Base-by-base conservation (phyloP, 495 filamentous ascomycete genomes). In the Sordaria brevicollis region DNA sequence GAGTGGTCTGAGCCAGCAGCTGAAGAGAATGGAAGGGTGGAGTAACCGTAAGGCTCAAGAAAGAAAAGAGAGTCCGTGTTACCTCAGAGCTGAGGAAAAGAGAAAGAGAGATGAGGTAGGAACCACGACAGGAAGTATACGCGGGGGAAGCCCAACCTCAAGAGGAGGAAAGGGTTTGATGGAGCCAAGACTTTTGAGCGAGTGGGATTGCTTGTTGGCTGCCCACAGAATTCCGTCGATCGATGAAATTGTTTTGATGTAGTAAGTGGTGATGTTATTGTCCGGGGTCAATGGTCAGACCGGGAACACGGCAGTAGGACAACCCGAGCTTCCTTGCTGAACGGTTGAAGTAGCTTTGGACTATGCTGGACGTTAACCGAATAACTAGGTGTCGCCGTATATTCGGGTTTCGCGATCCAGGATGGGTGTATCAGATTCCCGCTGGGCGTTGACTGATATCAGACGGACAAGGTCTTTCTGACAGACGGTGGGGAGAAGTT, bases 1-100 rank as follows among this genome's bases (percentile, higher is more conserved):
- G 81, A 85, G 80, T 75, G 82, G 80, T 85, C 85, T 87, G 85
- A 87, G 79, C 85, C 85, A 87, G 85, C 85, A 87, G 85, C 77
- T 80, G 74, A 79, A 79, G 76, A 33, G 70, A 78, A 74, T 71
- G 73, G 65, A 78, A 84, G 78, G 79, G 49, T 31, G 25, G 21
- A 57, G 49, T 57, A 57, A 57, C 49, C 11, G 49, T 57, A 57
- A 57, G 49, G 49, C 49, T 57, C 49, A 57, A 57, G 5, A 13
- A 29, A 74, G n/a, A n/a, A 75, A 35, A 76, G 69, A 70, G 71
- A 71, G 68, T 49, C 41, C 41, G 41, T 57, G 49, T 74, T 74
- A 73, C 76, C 74, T 76, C 77, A 74, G 74, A 74, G 74, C 69
- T 74, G 68, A 72, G 71, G 69, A 70, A 72, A 35, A 69, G 68